Evolutionary conservation across 495 filamentous ascomycete species (phyloP).

Genomic region (Recurvomyces mirabilis): DNA sequence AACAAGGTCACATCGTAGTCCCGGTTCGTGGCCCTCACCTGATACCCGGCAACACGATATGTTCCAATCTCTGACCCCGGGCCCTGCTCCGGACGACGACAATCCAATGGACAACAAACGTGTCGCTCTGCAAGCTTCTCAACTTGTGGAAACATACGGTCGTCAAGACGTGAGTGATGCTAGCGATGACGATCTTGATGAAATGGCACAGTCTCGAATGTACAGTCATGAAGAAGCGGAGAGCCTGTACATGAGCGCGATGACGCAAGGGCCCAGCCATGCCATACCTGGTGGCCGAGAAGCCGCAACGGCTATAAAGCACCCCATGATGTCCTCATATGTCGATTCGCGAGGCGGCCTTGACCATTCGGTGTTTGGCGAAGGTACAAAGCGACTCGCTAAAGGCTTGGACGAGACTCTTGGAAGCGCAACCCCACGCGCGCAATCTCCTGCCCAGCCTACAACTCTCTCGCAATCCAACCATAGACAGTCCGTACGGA

Average conservation of each 20-base stretch:
- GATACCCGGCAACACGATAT: constrained; percentile 5
- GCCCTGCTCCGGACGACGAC: neutral
- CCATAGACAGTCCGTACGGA: neutral
- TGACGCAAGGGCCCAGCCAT: constrained; percentile 32
- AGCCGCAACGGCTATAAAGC: constrained; percentile 10
- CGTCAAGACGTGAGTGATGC: constrained; percentile 2
- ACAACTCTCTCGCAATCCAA: neutral
- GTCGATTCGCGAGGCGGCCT: no score
- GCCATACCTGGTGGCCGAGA: constrained; percentile 30
- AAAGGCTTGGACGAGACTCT: no score
- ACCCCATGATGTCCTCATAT: no score
- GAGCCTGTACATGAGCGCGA: constrained; percentile 88
- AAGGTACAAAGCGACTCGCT: no score
- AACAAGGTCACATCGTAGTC: constrained; percentile 5
- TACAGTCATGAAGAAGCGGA: constrained; percentile 88
- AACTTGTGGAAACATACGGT: neutral
- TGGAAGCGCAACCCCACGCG: constrained; percentile 12
- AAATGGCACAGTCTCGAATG: constrained; percentile 54
- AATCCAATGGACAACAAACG: constrained; percentile 14
- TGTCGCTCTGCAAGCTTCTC: neutral
- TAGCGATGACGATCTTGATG: constrained; percentile 26
- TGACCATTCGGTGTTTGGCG: no score
- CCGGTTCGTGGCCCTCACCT: constrained; percentile 15
- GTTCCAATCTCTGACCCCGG: constrained; percentile 6
- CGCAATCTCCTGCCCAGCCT: neutral